Percentiles rank a stretch among this genome's conserved stretches.
Conservation (phyloP, 2,329 filamentous ascomycete genomes). For the Xylaria sp. region DNA sequence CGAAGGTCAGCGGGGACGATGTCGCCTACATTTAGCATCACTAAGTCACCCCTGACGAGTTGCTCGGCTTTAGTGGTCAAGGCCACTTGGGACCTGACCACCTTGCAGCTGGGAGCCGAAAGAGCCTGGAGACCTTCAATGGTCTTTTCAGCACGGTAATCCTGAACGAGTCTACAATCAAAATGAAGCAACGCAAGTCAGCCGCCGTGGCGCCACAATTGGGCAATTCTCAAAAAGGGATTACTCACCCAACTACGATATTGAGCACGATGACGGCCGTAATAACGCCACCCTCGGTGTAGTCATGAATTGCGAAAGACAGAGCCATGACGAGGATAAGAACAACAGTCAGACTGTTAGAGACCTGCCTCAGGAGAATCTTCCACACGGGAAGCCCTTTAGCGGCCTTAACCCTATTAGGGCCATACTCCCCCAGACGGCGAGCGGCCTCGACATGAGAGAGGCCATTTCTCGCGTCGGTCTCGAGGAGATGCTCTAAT, state of each 20-base stretch:
- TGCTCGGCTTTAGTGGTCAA: slow-evolving; percentile 65
- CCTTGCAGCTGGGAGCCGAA: slow-evolving; percentile 69
- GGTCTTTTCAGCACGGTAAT: slow-evolving; percentile 70
- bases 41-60: slow-evolving; percentile 74
- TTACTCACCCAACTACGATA: slow-evolving; percentile 70
- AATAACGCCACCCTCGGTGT: slow-evolving; percentile 72
- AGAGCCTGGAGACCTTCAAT: slow-evolving; percentile 70
- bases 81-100: slow-evolving; percentile 64
- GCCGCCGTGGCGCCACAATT: slow-evolving; percentile 3
- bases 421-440: slow-evolving; percentile 74
- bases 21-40: slow-evolving; percentile 71
- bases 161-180: slow-evolving; percentile 64
- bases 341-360: slow-evolving; percentile 80
- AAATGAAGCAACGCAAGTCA: slow-evolving; percentile 28
- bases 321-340: slow-evolving; percentile 79
- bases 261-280: slow-evolving; percentile 74
- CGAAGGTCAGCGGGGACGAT: slow-evolving; percentile 77
- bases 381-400: slow-evolving; percentile 78
- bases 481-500: slow-evolving; percentile 53
- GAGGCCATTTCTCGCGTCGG: slow-evolving; percentile 69
- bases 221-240: not conserved
- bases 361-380: slow-evolving; percentile 80
- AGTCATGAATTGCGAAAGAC: slow-evolving; percentile 73
- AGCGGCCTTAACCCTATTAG: slow-evolving; percentile 77
- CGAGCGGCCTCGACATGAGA: slow-evolving; percentile 69